Evolutionary conservation across 1,284 basidiomycete species (phyloP), one percentile per base, ranked within the genome.

Genomic region (Puccinia polysora): DNA sequence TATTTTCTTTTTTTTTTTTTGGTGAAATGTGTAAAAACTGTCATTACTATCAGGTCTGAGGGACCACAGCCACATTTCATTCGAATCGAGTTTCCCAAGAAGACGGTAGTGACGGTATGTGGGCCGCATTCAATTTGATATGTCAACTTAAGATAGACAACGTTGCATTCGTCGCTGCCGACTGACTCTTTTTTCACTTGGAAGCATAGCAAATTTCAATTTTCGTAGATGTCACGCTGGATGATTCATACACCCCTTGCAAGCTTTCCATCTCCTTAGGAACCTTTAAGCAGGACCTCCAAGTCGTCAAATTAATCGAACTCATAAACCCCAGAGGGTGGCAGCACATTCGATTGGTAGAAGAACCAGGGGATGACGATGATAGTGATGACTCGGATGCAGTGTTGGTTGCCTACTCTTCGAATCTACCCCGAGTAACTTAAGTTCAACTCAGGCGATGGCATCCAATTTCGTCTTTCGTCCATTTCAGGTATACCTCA

Each of bases 221-320:
- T 59, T 87, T 88, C 78, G 88, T 97, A 58, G 90, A 89, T 77
- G 92, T 89, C 79, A 85, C 84, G 2, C 85, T 87, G 70, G 96
- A 98, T 80, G 96, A 99, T 79, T 97, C 93, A 0, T 99, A 98
- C 79, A 99, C 96, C 0, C 96, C 96, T 0, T 89, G 89, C 0
- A 90, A 89, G 36, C 84, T 99, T 73, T 87, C 88, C 1, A 86
- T 99, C 55, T 87, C 90, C 32, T 93, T 93, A 0, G 96, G 96
- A 4, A 97, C 94, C 7, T 89, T 91, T 23, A 86, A 88, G 15
- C 89, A 88, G 74, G 96, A 98, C 80, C 83, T 98, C 6, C 91
- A 97, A 80, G 93, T 97, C 78, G 83, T 84, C 34, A 75, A 81
- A 40, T 71, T 75, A 45, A 74, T 78, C 30, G 78, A 59, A 8